These are phyloP conservation scores for Solanum ossicruentum DNA, from an alignment of 257 asterid genomes.

Conservation along the genomic window DNA sequence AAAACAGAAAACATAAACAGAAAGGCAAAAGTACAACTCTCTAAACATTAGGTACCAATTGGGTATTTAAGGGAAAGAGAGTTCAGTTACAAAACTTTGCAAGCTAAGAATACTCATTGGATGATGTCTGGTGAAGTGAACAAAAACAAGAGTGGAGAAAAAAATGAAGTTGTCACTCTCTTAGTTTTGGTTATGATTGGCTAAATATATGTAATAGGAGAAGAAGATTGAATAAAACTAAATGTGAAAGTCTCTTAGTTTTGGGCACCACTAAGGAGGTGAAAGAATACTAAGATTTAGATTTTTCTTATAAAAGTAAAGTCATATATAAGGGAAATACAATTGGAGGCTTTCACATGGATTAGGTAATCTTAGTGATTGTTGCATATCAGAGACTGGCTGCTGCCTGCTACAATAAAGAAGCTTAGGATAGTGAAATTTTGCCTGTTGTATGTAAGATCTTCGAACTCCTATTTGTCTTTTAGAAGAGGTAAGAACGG, in stretches of 20 bases:
- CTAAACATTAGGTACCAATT: neutral
- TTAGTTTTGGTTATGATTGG: neutral
- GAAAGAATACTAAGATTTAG: neutral
- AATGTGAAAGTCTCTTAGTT: neutral
- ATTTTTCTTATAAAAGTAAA: neutral
- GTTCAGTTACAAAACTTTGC: neutral
- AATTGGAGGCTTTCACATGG: neutral
- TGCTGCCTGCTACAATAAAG: neutral
- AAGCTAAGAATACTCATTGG: neutral
- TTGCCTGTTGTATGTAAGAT: neutral
- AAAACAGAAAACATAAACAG: neutral
- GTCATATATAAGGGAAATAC: neutral
- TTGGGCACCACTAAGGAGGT: neutral
- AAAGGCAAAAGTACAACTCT: neutral
- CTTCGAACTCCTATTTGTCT: neutral
- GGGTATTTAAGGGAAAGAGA: neutral
- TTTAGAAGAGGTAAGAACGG: neutral
- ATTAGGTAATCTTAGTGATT: neutral
- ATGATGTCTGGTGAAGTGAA: neutral
- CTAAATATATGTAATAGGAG: neutral
- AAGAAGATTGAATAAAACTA: neutral
- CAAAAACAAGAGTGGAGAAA: neutral
- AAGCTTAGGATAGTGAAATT: neutral
- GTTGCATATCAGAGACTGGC: neutral
- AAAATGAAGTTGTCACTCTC: neutral